Conservation (phyloP, 2,329 filamentous ascomycete genomes). For the Scedosporium minutisporum region DNA sequence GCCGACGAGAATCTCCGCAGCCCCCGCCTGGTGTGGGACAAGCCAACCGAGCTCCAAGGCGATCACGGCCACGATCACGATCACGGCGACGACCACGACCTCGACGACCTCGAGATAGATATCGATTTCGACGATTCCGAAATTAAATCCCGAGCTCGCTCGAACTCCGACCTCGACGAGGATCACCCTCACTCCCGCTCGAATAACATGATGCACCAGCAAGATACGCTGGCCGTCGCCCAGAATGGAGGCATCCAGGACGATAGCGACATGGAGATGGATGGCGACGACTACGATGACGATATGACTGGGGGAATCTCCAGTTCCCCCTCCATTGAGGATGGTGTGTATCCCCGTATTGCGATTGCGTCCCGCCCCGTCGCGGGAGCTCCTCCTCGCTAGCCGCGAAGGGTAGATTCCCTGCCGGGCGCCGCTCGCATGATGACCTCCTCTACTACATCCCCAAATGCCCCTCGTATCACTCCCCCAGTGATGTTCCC, state of each 20-base stretch:
- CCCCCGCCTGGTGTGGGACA: slow-evolving; percentile 48
- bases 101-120: slow-evolving; percentile 8
- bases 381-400: slow-evolving; percentile 10
- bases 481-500: not conserved
- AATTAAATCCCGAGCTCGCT: slow-evolving; percentile 12
- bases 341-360: slow-evolving; percentile 63
- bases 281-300: slow-evolving; percentile 70
- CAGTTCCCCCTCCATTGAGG: slow-evolving; percentile 96
- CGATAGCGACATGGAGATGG: slow-evolving; percentile 57
- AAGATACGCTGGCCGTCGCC: slow-evolving; percentile 50
- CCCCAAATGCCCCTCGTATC: slow-evolving; percentile 3
- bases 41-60: slow-evolving; percentile 13
- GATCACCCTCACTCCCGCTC: slow-evolving; percentile 16
- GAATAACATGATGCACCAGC: slow-evolving; percentile 30
- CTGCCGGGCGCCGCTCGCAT: slow-evolving; percentile 21
- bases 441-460: slow-evolving; percentile 16
- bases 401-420: slow-evolving; percentile 35
- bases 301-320: slow-evolving; percentile 99
- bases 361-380: not conserved
- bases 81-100: slow-evolving; percentile 26
- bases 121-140: slow-evolving; percentile 10
- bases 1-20: slow-evolving; percentile 61
- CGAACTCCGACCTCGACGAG: slow-evolving; percentile 18
- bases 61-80: slow-evolving; percentile 28
- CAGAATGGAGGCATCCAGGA: slow-evolving; percentile 51